Conservation (phyloP, 805 yeast genomes). For the Kuraishia ogatae region DNA sequence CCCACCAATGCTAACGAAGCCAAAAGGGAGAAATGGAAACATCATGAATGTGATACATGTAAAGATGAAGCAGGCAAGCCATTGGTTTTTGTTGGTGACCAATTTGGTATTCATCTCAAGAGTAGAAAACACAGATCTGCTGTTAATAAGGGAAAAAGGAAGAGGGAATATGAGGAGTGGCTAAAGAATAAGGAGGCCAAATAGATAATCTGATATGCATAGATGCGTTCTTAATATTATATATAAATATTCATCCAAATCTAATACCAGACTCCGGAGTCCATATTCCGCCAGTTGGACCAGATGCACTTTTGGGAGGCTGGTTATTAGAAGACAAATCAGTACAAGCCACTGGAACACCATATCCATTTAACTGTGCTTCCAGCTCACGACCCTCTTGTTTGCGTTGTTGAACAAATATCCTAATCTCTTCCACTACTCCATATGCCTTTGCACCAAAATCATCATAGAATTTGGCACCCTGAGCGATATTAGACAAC, state of each 20-base stretch:
- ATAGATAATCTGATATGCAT: background rate
- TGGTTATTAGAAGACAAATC: background rate
- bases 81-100: constrained; percentile 65
- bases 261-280: constrained; percentile 17
- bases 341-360: background rate
- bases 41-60: constrained; percentile 61
- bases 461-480: constrained; percentile 61
- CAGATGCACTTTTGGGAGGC: background rate
- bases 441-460: constrained; percentile 41
- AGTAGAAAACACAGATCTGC: constrained; percentile 64
- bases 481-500: constrained; percentile 53
- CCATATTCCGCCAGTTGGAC: constrained; percentile 13
- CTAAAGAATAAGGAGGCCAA: constrained; percentile 10
- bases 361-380: background rate
- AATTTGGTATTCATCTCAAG: constrained; percentile 57
- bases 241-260: constrained; percentile 8
- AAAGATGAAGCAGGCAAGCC: constrained; percentile 42
- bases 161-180: constrained; percentile 44
- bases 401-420: background rate
- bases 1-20: constrained; percentile 2
- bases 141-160: constrained; percentile 35
- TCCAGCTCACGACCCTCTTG: background rate
- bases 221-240: background rate
- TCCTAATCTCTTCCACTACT: constrained; percentile 23
- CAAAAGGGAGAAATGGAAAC: constrained; percentile 42